Evolutionary conservation across 106 monocot genomes (phyloP).

Genomic region (Posidonia australis): DNA sequence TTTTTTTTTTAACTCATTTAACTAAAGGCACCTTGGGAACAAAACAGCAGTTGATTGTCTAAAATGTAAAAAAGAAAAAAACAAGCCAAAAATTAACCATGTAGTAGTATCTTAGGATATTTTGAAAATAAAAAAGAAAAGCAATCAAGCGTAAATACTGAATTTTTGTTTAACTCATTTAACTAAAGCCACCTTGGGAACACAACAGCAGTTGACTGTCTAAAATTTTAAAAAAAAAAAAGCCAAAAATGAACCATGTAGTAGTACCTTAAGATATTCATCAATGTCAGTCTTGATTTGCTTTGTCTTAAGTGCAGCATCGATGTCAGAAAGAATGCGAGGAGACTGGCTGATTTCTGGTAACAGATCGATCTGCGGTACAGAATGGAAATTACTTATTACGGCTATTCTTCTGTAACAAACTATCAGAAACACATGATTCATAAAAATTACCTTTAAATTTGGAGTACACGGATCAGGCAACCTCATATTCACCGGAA

Average conservation of each 20-base stretch:
- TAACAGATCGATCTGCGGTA: slow-evolving; percentile 78
- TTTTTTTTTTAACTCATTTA: too few species aligned
- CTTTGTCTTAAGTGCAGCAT: slow-evolving; percentile 63
- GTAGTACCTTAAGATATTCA: slow-evolving; percentile 76
- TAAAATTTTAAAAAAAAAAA: background rate
- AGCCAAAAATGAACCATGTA: background rate
- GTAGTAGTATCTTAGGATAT: background rate
- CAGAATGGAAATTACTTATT: background rate
- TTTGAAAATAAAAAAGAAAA: background rate
- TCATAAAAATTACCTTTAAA: slow-evolving; percentile 45
- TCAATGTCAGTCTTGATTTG: slow-evolving; percentile 79
- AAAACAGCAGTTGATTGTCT: too few species aligned
- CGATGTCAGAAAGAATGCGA: slow-evolving; percentile 85
- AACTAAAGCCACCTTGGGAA: too few species aligned
- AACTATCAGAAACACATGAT: background rate
- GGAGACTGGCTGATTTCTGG: slow-evolving; percentile 74
- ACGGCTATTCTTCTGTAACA: background rate
- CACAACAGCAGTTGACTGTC: too few species aligned
- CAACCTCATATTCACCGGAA: slow-evolving; percentile 90
- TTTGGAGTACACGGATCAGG: slow-evolving; percentile 94
- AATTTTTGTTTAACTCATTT: too few species aligned
- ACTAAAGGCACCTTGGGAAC: too few species aligned
- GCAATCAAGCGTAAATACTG: too few species aligned
- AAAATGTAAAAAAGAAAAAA: background rate
- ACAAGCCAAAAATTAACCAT: background rate